Conservation (phyloP, 2,329 filamentous ascomycete species). For the Chrysoporthe cubensis region DNA sequence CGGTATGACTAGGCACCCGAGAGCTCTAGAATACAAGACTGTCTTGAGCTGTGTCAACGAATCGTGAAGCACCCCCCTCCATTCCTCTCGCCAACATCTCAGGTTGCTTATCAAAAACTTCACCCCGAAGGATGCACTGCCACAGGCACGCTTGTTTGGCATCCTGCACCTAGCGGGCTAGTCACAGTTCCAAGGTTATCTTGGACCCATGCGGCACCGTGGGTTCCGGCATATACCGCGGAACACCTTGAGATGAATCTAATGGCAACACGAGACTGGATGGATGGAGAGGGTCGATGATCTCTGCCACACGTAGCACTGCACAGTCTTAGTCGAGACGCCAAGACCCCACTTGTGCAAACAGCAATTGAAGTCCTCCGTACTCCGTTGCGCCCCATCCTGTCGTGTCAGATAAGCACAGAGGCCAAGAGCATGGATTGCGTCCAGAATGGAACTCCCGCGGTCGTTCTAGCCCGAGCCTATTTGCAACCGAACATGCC, state of each 20-base stretch:
- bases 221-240: neutral
- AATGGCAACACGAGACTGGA: neutral
- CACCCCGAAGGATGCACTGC: too few relatives aligned
- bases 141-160: too few relatives aligned
- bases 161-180: too few relatives aligned
- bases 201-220: too few relatives aligned
- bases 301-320: neutral
- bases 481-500: neutral
- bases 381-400: neutral
- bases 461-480: neutral
- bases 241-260: neutral
- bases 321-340: neutral
- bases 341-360: neutral
- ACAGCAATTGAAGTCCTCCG: neutral
- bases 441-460: too few relatives aligned
- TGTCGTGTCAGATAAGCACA: neutral
- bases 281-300: neutral
- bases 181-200: too few relatives aligned
- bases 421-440: neutral
- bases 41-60: neutral
- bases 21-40: neutral
- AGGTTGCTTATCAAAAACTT: too few relatives aligned
- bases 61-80: neutral
- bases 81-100: neutral
- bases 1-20: neutral